phyloP scores from a whole-genome alignment of 495 filamentous ascomycete species.

The Cudoniella acicularis region DNA sequence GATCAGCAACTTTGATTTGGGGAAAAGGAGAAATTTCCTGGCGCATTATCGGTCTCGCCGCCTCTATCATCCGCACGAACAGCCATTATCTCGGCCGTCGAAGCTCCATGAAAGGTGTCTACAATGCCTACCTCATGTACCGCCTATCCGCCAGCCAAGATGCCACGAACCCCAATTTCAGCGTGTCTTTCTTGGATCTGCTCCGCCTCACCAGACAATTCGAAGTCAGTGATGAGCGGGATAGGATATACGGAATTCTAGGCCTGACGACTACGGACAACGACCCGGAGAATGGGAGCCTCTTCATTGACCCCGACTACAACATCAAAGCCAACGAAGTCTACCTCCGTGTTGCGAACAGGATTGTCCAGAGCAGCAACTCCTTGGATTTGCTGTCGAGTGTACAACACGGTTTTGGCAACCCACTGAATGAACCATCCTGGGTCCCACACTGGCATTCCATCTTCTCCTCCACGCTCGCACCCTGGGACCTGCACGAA shows the following conservation, averaged over 20 bases:
- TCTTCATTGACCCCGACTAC: constrained; percentile 10
- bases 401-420: neutral
- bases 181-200: constrained; percentile 15
- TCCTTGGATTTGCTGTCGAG: neutral
- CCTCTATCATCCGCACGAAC: constrained; percentile 19
- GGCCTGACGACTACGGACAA: constrained; percentile 14
- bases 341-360: neutral
- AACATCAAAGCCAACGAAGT: neutral
- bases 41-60: constrained; percentile 17
- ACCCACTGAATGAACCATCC: neutral
- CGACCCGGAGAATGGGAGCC: neutral
- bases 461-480: neutral
- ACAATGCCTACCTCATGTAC: constrained; percentile 23
- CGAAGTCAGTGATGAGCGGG: constrained; percentile 1
- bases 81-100: neutral
- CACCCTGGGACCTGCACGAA: neutral
- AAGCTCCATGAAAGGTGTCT: neutral
- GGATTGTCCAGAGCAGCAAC: neutral
- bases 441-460: neutral
- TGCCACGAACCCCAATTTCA: constrained; percentile 1
- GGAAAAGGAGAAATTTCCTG: constrained; percentile 15
- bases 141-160: constrained; percentile 3
- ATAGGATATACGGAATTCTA: constrained; percentile 18
- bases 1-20: constrained; percentile 13
- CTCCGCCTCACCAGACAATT: constrained; percentile 18